Percentiles rank a stretch among this genome's conserved stretches.
These are phyloP conservation scores for Elongisporangium prolatum DNA, from an alignment of 352 stramenopile species.

Conservation along the genomic window DNA sequence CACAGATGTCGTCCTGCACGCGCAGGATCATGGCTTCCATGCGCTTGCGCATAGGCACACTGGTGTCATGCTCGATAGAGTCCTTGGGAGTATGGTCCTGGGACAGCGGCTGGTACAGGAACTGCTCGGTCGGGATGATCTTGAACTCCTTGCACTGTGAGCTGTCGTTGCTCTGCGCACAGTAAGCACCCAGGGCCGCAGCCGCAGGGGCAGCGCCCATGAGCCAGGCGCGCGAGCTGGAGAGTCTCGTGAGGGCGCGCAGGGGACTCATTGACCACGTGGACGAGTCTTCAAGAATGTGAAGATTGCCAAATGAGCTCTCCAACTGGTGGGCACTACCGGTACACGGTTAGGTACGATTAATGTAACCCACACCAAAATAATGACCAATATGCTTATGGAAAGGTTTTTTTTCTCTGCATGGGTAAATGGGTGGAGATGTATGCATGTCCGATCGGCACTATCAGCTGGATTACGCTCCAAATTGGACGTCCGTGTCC, in stretches of 20 bases:
- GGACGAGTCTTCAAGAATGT: not conserved
- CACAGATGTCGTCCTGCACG: constrained; percentile 85
- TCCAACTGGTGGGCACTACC: not conserved
- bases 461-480: constrained; percentile 3
- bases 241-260: constrained; percentile 9
- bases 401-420: no score
- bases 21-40: constrained; percentile 81
- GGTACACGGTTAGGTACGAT: not conserved
- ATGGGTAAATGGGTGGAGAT: no score
- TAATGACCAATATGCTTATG: no score
- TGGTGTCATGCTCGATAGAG: constrained; percentile 75
- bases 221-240: constrained; percentile 20
- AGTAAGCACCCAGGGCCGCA: constrained; percentile 19
- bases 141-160: constrained; percentile 28
- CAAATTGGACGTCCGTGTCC: constrained; percentile 34
- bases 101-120: constrained; percentile 68
- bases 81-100: constrained; percentile 50
- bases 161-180: constrained; percentile 13
- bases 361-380: not conserved
- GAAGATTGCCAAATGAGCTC: not conserved
- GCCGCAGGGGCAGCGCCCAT: constrained; percentile 17
- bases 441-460: no score
- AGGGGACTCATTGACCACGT: not conserved
- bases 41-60: constrained; percentile 58
- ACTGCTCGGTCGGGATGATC: constrained; percentile 35